Evolutionary conservation across 306 rosid genomes (phyloP).

Genomic region (Medicago truncatula): DNA sequence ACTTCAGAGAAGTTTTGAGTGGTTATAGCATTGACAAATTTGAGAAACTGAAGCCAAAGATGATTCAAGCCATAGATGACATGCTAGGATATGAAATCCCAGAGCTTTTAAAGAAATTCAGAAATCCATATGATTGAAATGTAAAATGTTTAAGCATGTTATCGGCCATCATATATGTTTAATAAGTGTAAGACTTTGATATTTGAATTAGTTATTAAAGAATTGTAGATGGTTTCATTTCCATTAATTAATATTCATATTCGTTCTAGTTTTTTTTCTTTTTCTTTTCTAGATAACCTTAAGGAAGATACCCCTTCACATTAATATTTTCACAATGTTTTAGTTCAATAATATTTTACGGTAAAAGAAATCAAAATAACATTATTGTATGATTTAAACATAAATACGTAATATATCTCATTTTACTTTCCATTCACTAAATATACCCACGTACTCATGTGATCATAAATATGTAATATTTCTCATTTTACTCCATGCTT

Average conservation of each 20-base stretch:
- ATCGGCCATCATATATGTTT: neutral
- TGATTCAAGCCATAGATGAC: slow-evolving; percentile 88
- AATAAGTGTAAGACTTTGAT: neutral
- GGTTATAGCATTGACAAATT: slow-evolving; percentile 81
- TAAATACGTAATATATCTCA: no score
- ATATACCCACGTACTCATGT: no score
- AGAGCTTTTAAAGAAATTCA: slow-evolving; percentile 78
- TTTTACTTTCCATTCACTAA: no score
- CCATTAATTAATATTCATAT: slow-evolving; percentile 7
- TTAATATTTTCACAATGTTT: no score
- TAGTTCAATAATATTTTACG: no score
- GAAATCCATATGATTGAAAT: slow-evolving; percentile 77
- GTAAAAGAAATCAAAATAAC: no score
- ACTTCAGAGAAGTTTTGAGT: slow-evolving; percentile 62
- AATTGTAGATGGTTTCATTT: slow-evolving; percentile 14
- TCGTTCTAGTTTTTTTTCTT: neutral
- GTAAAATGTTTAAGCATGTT: neutral
- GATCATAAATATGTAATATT: no score
- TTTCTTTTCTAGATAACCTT: neutral
- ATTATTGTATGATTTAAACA: no score
- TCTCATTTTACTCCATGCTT: no score
- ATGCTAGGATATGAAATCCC: slow-evolving; percentile 98
- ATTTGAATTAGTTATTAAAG: slow-evolving; percentile 1
- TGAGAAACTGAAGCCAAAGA: slow-evolving; percentile 86
- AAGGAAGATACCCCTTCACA: neutral